These are phyloP conservation scores for Metrosideros polymorpha DNA, from an alignment of 441 rosid species.

Conservation along the genomic window DNA sequence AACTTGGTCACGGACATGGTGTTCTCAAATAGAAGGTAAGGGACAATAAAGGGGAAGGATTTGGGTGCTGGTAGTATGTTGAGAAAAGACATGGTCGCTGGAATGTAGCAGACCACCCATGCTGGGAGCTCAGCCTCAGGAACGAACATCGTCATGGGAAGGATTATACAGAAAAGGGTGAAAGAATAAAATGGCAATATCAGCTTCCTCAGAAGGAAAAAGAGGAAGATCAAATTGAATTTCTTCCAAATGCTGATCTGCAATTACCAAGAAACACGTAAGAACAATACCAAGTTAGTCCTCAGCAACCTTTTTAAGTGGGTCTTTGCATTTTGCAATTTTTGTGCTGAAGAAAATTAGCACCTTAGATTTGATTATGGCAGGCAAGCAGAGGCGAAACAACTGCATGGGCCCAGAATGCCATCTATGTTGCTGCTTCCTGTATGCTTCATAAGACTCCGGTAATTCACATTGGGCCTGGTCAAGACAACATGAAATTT, in stretches of 20 bases:
- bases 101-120: conserved; percentile 11
- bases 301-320: background rate
- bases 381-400: conserved; percentile 7
- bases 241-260: conserved; percentile 8
- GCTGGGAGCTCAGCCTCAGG: conserved; percentile 8
- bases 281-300: background rate
- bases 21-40: conserved; percentile 5
- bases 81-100: conserved; percentile 5
- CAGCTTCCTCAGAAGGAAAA: conserved; percentile 13
- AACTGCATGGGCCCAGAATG: conserved; percentile 9
- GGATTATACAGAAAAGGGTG: conserved; percentile 10
- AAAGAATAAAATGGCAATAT: conserved; percentile 8
- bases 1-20: conserved; percentile 12
- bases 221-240: conserved; percentile 9
- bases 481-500: background rate
- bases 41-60: conserved; percentile 9
- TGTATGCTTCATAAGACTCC: background rate
- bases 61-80: conserved; percentile 10
- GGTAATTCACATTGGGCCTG: background rate
- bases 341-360: background rate
- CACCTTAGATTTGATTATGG: conserved; percentile 5
- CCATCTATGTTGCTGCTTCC: conserved; percentile 1
- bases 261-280: background rate
- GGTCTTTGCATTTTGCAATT: background rate
- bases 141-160: conserved; percentile 10